phyloP scores from a whole-genome alignment of 2,329 filamentous ascomycete species.

The Stagonosporopsis cucurbitacearum region DNA sequence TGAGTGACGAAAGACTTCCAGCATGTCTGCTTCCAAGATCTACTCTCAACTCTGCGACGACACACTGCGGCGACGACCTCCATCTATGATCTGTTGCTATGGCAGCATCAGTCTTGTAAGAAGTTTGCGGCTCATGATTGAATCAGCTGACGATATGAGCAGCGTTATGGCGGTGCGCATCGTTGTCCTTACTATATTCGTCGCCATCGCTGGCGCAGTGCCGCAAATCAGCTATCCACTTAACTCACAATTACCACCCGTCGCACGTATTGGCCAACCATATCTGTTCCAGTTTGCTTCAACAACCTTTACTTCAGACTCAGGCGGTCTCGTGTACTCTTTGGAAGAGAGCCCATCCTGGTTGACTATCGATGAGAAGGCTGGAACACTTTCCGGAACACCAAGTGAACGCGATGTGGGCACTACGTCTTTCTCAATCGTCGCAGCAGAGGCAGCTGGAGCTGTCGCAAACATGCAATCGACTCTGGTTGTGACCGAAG shows the following conservation, averaged over 20 bases:
- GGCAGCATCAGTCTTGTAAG: conserved; percentile 28
- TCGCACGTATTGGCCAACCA: conserved; percentile 70
- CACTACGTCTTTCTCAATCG: conserved; percentile 67
- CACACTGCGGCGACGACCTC: conserved; percentile 18
- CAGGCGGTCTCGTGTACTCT: conserved; percentile 67
- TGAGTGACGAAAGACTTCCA: conserved; percentile 31
- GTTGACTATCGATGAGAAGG: conserved; percentile 72
- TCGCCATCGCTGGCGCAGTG: conserved; percentile 29
- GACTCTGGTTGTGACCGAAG: conserved; percentile 72
- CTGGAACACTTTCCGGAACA: conserved; percentile 72
- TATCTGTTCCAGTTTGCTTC: conserved; percentile 76
- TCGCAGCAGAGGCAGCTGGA: conserved; percentile 71
- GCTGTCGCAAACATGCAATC: conserved; percentile 66
- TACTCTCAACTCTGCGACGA: conserved; percentile 16
- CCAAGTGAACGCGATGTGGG: conserved; percentile 66
- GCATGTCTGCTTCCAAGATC: conserved; percentile 23
- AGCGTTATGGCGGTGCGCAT: conserved; percentile 30
- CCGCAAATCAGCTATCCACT: conserved; percentile 69
- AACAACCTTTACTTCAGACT: conserved; percentile 73
- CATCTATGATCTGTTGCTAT: conserved; percentile 22
- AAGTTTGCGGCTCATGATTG: not conserved
- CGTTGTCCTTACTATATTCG: conserved; percentile 25
- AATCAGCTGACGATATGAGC: not conserved
- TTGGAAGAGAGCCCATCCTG: conserved; percentile 72
- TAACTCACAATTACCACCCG: conserved; percentile 83